These are phyloP conservation scores for Aureobasidium sp. DNA, from an alignment of 2,329 filamentous ascomycete genomes.

Conservation along the genomic window DNA sequence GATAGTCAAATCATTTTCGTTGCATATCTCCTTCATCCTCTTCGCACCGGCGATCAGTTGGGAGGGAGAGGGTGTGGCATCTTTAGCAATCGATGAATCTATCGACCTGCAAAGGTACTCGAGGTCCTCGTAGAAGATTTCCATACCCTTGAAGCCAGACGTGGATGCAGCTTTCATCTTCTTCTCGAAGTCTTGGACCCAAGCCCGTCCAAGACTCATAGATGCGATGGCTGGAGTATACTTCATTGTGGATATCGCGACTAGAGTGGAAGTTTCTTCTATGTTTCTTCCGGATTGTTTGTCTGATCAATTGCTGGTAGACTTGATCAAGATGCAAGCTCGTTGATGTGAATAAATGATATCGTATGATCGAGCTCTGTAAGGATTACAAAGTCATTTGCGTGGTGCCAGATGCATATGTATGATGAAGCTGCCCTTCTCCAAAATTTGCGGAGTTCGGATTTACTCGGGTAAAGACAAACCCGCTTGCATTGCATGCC, in stretches of 20 bases:
- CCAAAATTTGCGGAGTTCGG: too few relatives aligned
- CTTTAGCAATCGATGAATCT: constrained; percentile 43
- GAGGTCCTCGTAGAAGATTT: constrained; percentile 82
- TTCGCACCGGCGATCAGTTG: constrained; percentile 59
- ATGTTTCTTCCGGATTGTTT: too few relatives aligned
- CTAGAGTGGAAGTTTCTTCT: background rate
- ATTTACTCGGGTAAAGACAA: too few relatives aligned
- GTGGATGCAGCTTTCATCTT: constrained; percentile 75
- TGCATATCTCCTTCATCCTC: constrained; percentile 64
- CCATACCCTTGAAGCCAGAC: constrained; percentile 74
- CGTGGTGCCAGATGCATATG: too few relatives aligned
- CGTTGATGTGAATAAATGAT: too few relatives aligned
- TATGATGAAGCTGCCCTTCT: too few relatives aligned
- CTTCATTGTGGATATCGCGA: constrained; percentile 40
- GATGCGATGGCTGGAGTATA: constrained; percentile 75
- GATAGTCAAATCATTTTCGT: constrained; percentile 60
- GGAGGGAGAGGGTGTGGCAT: constrained; percentile 41
- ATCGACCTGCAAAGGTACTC: constrained; percentile 61
- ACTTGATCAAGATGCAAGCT: too few relatives aligned
- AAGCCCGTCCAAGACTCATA: constrained; percentile 79
- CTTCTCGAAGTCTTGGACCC: constrained; percentile 70
- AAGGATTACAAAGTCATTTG: too few relatives aligned
- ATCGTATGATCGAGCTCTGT: too few relatives aligned
- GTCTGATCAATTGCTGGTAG: too few relatives aligned
- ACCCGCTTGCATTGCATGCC: too few relatives aligned